Evolutionary conservation across 2,329 filamentous ascomycete species (phyloP).

Genomic region (Setomelanomma holmii): DNA sequence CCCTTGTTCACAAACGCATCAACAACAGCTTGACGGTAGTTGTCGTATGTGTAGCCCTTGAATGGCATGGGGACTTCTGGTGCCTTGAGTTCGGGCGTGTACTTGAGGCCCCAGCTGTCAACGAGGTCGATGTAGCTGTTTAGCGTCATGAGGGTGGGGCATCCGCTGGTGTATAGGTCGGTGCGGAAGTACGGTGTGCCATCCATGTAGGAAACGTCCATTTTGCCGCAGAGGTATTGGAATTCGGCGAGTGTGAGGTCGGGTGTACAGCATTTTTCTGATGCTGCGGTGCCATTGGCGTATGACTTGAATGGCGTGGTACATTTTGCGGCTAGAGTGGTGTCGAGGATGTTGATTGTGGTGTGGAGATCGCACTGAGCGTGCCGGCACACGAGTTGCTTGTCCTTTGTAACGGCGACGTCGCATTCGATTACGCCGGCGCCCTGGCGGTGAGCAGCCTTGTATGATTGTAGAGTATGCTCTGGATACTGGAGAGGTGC

Average conservation of each 20-base stretch:
- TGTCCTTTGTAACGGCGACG: slow-evolving; percentile 48
- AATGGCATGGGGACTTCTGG: slow-evolving; percentile 75
- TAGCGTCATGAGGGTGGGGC: slow-evolving; percentile 67
- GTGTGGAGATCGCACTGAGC: slow-evolving; percentile 49
- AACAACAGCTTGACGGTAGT: slow-evolving; percentile 69
- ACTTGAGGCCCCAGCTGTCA: slow-evolving; percentile 65
- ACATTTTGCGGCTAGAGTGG: slow-evolving; percentile 46
- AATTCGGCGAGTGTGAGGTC: slow-evolving; percentile 74
- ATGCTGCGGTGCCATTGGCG: slow-evolving; percentile 54
- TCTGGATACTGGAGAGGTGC: slow-evolving; percentile 47
- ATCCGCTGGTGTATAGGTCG: slow-evolving; percentile 67
- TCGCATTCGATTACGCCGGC: slow-evolving; percentile 50
- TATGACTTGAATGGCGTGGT: slow-evolving; percentile 45
- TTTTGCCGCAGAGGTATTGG: slow-evolving; percentile 72
- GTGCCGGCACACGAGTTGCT: slow-evolving; percentile 49
- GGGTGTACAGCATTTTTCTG: slow-evolving; percentile 73
- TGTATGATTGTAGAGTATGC: slow-evolving; percentile 40
- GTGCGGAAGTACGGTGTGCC: slow-evolving; percentile 69
- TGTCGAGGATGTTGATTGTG: slow-evolving; percentile 48
- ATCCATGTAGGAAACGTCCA: slow-evolving; percentile 65
- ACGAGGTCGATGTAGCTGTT: slow-evolving; percentile 68
- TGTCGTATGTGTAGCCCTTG: slow-evolving; percentile 68
- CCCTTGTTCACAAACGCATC: slow-evolving; percentile 49
- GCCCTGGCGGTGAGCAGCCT: slow-evolving; percentile 43
- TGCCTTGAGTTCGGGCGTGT: slow-evolving; percentile 62